Evolutionary conservation across 2,329 filamentous ascomycete genomes (phyloP), one percentile per base, ranked within the genome.

Genomic region (Microthyrium microscopicum): DNA sequence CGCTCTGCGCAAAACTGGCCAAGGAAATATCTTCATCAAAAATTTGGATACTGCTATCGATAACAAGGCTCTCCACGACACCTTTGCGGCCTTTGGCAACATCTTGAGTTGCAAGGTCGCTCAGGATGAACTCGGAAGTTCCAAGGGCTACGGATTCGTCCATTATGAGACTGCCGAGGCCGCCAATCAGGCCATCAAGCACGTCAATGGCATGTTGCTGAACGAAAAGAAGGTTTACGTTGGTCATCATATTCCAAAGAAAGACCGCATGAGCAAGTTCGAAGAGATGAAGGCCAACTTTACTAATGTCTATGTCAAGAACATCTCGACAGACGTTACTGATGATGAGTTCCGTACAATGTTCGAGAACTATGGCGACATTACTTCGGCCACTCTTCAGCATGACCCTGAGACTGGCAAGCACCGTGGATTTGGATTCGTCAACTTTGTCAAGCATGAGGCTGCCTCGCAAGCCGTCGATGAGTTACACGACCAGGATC

Each of bases 221-320:
- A 98, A 98, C 66, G 89, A 98, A 73, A 98, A 98, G 78, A 98
- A 98, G 73, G 89, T 98, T 44, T 98, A 91, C 49, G 89, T 98
- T 47, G 89, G 89, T 44, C 87, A 94, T 64, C 89, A 98, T 65
- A 95, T 98, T 52, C 85, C 89, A 58, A 95, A 95, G 79, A 95
- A 95, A 73, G 89, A 98, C 56, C 87, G 89, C 51, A 89, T 95
- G 73, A 93, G 83, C 82, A 98, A 98, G 68, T 95, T 95, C 49
- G 89, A 98, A 68, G 89, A 98, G 71, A 98, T 98, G 87, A 98
- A 98, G 77, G 89, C 89, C 60, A 98, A 98, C 71, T 98, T 91
- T 72, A 98, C 89, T 68, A 98, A 98, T 60, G 77, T 98, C 61
- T 98, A 98, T 65, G 82, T 98, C 66, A 98, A 98, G 77, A 98